A percentile compares a stretch with the other conserved stretches of the same genome.
These are phyloP conservation scores for Rhodosporidiobolus odoratus DNA, from an alignment of 768 basidiomycete genomes.

Conservation along the genomic window DNA sequence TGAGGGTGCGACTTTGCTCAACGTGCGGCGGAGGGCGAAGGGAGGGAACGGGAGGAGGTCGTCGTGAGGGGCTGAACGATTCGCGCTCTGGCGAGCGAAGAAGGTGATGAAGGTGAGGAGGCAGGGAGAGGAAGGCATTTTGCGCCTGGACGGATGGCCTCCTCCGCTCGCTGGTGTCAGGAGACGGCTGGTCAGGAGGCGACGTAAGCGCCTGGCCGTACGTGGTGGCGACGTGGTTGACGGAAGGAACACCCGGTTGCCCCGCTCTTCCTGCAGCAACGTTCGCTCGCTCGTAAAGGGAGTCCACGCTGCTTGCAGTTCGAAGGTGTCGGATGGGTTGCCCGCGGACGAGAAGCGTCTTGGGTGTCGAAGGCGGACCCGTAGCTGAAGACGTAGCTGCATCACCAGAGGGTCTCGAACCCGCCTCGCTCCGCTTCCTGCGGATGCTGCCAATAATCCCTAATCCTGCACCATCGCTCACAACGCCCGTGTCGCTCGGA, in stretches of 20 bases:
- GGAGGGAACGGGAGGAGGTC: slow-evolving; percentile 4
- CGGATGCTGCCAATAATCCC: background rate
- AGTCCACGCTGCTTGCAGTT: slow-evolving; percentile 12
- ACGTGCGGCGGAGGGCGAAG: background rate
- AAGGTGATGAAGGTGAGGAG: slow-evolving; percentile 35
- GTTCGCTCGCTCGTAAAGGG: slow-evolving; percentile 3
- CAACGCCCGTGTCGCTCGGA: background rate
- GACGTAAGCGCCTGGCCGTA: slow-evolving; percentile 19
- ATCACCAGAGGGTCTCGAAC: too few relatives aligned
- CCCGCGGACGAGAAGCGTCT: slow-evolving; percentile 5
- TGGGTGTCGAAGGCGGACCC: background rate
- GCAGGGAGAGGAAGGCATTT: slow-evolving; percentile 35
- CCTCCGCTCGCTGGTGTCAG: background rate
- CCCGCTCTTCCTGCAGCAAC: background rate
- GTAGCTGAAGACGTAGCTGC: background rate
- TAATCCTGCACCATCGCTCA: background rate
- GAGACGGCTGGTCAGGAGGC: background rate
- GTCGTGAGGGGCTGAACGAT: slow-evolving; percentile 12
- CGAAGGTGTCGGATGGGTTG: slow-evolving; percentile 28
- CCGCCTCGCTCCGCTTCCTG: background rate
- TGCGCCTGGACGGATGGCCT: slow-evolving; percentile 9
- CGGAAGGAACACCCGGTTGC: background rate
- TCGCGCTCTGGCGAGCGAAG: slow-evolving; percentile 12
- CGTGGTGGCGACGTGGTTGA: background rate
- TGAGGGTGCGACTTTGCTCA: background rate